phyloP scores from a whole-genome alignment of 305 asterid genomes.

The Fraxinus greggii region DNA sequence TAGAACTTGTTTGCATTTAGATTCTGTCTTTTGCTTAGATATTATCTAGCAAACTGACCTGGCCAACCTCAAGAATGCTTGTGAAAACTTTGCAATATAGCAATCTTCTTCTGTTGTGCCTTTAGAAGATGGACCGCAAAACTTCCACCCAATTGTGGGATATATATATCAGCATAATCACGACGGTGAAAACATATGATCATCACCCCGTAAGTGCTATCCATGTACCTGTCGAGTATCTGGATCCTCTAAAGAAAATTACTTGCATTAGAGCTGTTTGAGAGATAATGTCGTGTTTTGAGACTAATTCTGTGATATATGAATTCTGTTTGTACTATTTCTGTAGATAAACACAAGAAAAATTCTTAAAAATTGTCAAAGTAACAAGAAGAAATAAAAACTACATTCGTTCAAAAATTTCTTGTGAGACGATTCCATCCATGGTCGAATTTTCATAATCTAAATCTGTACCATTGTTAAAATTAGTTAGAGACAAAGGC shows the following conservation, averaged over 20 bases:
- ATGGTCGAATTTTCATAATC: not conserved
- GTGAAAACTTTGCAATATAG: conserved; percentile 30
- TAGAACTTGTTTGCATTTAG: not conserved
- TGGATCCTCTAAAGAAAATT: conserved; percentile 69
- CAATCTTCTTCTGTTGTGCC: conserved; percentile 68
- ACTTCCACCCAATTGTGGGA: conserved; percentile 93
- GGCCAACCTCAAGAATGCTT: not conserved
- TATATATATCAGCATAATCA: conserved; percentile 51
- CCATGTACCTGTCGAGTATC: conserved; percentile 64
- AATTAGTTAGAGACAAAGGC: conserved; percentile 70
- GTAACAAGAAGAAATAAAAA: not conserved
- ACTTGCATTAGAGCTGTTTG: conserved; percentile 60
- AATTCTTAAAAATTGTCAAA: not conserved
- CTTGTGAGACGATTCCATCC: not conserved
- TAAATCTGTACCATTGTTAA: conserved; percentile 17
- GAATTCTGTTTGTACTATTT: not conserved
- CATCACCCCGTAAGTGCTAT: conserved; percentile 70
- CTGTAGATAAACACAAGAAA: not conserved
- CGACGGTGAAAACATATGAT: conserved; percentile 58
- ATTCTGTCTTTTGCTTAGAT: not conserved
- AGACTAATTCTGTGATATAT: not conserved
- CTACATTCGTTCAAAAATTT: not conserved
- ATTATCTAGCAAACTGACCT: not conserved
- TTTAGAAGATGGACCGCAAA: conserved; percentile 47
- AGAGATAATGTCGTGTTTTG: not conserved